Base-by-base conservation (phyloP, 148 eudicot genomes). In the Rhododendron ovatum region DNA sequence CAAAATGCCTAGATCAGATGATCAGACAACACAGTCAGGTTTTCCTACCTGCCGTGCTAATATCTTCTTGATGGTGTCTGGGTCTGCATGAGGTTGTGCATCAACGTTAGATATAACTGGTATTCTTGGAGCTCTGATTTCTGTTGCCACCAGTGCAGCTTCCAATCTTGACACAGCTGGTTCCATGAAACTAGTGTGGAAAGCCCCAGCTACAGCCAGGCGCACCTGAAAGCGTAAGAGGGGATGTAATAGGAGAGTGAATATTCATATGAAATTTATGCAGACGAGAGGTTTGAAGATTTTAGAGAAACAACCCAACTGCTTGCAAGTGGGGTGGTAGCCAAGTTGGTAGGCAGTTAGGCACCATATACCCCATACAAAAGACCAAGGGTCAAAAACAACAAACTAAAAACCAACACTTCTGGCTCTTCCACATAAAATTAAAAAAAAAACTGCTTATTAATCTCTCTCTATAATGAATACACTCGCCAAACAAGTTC, bases 31-130 rank as follows among this genome's bases (percentile, higher is more conserved):
- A 14, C 71, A 3, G 47, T 7, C 1, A 28, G 14, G 37, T 11
- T 57, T 47, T 75, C 69, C 80, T 81, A 96, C 99, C 98, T 96
- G 98, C 47, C 88, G 91, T 39, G 99, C 98, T 80, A 96, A 89
- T 87, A 96, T 94, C 91, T 95, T 94, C 94, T 91, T 96, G 24
- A 96, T 96, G 12, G 94, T 95, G 30, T 89, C 92, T 5, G 99
- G 99, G 80, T 96, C 92, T 53, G 98, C 93, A 93, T 95, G 99
- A 83, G 99, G 99, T 78, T 91, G 94, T 76, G 96, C 98, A 83
- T 96, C 98, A 17, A 96, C 98, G 86, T 96, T 95, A 48, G 98
- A 96, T 83, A 95, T 95, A 85, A 95, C 99, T 28, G 96, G 99
- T 89, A 96, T 93, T 85, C 95, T 92, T n/a, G 97, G 98, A 47